Base-by-base conservation (phyloP, 441 rosid species). In the Populus tomentosa region DNA sequence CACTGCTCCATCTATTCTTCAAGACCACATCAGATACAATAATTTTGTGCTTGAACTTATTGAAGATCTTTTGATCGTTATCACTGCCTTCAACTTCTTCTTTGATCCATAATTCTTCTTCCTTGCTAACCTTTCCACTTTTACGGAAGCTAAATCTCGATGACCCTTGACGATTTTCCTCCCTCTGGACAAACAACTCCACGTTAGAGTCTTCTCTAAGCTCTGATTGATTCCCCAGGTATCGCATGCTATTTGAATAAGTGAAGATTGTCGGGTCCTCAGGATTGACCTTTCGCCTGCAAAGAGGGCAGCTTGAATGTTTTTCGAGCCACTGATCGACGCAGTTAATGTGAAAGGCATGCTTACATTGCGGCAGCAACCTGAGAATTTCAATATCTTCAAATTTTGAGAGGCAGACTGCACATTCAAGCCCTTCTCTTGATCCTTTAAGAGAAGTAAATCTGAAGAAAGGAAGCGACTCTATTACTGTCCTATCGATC, bases 311-410 rank as follows among this genome's bases (percentile, higher is more conserved):
- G 1, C 94, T 93, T 21, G 97, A 88, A 70, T 95, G 98, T 70
- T 90, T 90, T 68, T 90, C 94, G 66, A 95, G 92, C 99, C 99
- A 95, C 91, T 91, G 89, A 80, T 95, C 99, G 11, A 95, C 90
- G 40, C 99, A 95, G 3, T 85, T 91, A 21, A 87, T 81, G 72
- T 95, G 99, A 78, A 95, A 95, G 30, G 90, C 90, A 66, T 95
- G 99, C 23, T 89, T 91, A 72, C 99, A 95, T 18, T 87, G 86
- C 26, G 99, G 99, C 72, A 95, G 80, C 67, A 89, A 72, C 82
- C 98, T 88, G 56, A 93, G 94, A 83, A 88, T 70, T n/a, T 95
- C 98, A 35, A 78, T 69, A 16, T 94, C 97, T 38, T 95, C 99
- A 74, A 95, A 95, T 66, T 92, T 93, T 0, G 97, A 91, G 16